Conservation (phyloP, 75 land plant species). For the Larix kaempferi region DNA sequence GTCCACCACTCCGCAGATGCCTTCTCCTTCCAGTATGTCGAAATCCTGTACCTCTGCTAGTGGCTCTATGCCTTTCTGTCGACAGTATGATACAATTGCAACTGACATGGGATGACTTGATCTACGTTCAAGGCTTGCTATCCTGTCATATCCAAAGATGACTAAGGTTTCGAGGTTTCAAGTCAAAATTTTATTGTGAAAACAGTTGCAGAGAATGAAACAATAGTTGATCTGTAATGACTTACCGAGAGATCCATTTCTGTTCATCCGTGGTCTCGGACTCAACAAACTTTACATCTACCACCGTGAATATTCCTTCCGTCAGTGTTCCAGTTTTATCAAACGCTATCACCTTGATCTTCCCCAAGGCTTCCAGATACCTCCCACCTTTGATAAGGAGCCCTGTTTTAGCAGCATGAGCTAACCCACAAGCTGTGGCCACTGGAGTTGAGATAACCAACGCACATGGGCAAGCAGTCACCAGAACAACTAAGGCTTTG, state of each 20-base stretch:
- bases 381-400: conserved; percentile 83
- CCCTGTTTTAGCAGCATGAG: conserved; percentile 72
- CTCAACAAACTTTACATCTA: conserved; percentile 29
- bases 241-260: conserved; percentile 71
- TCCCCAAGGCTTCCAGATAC: conserved; percentile 67
- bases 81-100: conserved; percentile 65
- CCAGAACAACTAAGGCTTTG: conserved; percentile 74
- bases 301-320: conserved; percentile 66
- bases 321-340: conserved; percentile 96
- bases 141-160: neutral
- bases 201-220: no score
- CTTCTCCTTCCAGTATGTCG: conserved; percentile 75
- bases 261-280: conserved; percentile 6
- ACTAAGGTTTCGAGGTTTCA: no score
- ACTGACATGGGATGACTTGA: conserved; percentile 94
- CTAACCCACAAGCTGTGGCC: conserved; percentile 78
- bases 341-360: conserved; percentile 66
- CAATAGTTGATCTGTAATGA: neutral
- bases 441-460: conserved; percentile 92
- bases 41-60: conserved; percentile 59
- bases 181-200: no score
- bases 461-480: conserved; percentile 93
- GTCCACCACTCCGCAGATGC: conserved; percentile 63
- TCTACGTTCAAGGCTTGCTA: conserved; percentile 76
- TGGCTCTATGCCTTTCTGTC: conserved; percentile 42